phyloP scores from a whole-genome alignment of 2,329 filamentous ascomycete species.

The Penicillium digitatum region DNA sequence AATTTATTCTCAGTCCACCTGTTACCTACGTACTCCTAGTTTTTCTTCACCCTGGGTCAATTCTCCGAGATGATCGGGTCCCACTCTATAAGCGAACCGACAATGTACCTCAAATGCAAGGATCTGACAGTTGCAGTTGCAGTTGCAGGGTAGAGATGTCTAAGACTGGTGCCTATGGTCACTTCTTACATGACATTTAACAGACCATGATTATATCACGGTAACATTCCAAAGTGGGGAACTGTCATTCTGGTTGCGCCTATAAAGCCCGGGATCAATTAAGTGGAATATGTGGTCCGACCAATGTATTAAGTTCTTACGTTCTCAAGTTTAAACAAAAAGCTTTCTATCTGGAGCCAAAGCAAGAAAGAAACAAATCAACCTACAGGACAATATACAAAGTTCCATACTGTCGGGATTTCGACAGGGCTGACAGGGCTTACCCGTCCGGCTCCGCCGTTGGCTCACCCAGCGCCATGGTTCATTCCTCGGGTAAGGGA shows the following conservation, averaged over 20 bases:
- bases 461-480: slow-evolving; percentile 35
- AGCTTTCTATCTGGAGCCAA: neutral
- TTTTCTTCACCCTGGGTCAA: slow-evolving; percentile 1
- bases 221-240: neutral
- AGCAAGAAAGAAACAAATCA: neutral
- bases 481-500: slow-evolving; percentile 29
- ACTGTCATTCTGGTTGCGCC: neutral
- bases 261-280: neutral
- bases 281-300: neutral
- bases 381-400: neutral
- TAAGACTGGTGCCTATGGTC: neutral
- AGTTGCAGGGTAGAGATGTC: neutral
- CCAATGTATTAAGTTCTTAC: neutral
- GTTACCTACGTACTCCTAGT: neutral
- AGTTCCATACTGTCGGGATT: slow-evolving; percentile 29
- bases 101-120: neutral
- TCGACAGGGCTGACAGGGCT: slow-evolving; percentile 15
- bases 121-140: neutral
- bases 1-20: slow-evolving; percentile 3
- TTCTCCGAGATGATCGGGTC: slow-evolving; percentile 1
- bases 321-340: neutral
- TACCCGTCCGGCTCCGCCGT: slow-evolving; percentile 13
- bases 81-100: neutral
- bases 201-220: neutral
- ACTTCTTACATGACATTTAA: neutral